Base-by-base conservation (phyloP, 805 yeast species). In the Yamadazyma takamatsuzukensis region DNA sequence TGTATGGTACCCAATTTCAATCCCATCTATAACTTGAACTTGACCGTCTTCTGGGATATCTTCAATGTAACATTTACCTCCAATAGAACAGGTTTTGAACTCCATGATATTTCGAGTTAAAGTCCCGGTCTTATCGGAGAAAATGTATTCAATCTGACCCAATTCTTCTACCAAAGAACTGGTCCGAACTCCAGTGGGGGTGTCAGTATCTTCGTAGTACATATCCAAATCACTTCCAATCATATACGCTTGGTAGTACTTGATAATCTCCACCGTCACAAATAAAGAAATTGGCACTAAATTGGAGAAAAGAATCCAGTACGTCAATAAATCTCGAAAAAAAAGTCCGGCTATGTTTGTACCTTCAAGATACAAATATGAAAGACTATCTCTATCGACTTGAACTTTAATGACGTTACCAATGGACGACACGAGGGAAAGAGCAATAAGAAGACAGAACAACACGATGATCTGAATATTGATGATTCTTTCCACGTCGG, bases 111-210 rank as follows among this genome's bases (percentile, higher is more conserved):
- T 93, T 59, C 97, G 67, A 0, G 99, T 93, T 38, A 93, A 68
- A 0, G 99, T 93, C 18, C 99, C 99, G 0, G 99, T 93, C 54
- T 93, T 93, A 59, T 93, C 99, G 56, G 96, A 85, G 62, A 93
- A 93, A 15, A 93, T 84, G 53, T 88, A 89, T 54, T 90, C 94
- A 49, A 93, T 89, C 57, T 93, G 99, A 17, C 99, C 99, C 43
- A 93, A 68, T 49, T 93, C 98, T 59, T 93, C 99, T 5, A 93
- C 98, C 47, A 93, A 70, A 10, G 96, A 83, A 2, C 97, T 90
- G 0, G 98, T 90, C 43, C 98, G 72, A 13, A 93, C 96, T 4
- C 89, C 88, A 0, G 97, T 83, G 2, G 98, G 97, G 0, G 96
- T 88, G 51, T 93, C 97, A 0, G 88, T 74, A 30, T 74, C 82